Evolutionary conservation across 1,284 basidiomycete species (phyloP).

Genomic region (Kalmanozyma brasiliensis): DNA sequence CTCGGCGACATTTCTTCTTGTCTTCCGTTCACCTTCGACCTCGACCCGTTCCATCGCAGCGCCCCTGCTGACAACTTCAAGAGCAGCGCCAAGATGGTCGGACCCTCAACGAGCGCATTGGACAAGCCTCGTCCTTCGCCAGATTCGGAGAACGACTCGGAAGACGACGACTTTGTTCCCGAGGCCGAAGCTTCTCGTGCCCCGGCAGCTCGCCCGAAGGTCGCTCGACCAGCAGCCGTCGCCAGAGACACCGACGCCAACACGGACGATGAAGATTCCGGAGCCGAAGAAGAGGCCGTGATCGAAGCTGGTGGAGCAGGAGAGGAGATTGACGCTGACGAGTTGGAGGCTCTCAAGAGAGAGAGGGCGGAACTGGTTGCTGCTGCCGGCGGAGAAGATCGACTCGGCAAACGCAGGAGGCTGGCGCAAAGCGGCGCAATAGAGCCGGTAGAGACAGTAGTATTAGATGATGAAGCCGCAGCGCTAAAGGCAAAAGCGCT

Average conservation of each 20-base stretch:
- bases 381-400: slow-evolving; percentile 35
- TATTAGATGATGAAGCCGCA: slow-evolving; percentile 1
- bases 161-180: slow-evolving; percentile 44
- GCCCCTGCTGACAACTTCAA: neutral
- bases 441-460: neutral
- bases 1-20: too few species aligned
- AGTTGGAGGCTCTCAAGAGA: slow-evolving; percentile 34
- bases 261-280: slow-evolving; percentile 13
- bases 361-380: slow-evolving; percentile 31
- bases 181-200: slow-evolving; percentile 5
- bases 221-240: neutral
- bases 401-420: slow-evolving; percentile 31
- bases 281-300: neutral
- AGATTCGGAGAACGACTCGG: slow-evolving; percentile 21
- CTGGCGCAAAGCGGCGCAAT: neutral
- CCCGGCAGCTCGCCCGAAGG: neutral
- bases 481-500: slow-evolving; percentile 14
- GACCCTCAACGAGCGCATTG: neutral
- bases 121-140: neutral
- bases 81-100: slow-evolving; percentile 1
- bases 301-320: neutral
- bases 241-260: slow-evolving; percentile 1
- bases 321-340: slow-evolving; percentile 34
- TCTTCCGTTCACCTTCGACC: too few species aligned
- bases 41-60: too few species aligned